Percentiles rank a stretch among this genome's conserved stretches.
phyloP scores from a whole-genome alignment of 345 rosid genomes.

The Salix brachista region DNA sequence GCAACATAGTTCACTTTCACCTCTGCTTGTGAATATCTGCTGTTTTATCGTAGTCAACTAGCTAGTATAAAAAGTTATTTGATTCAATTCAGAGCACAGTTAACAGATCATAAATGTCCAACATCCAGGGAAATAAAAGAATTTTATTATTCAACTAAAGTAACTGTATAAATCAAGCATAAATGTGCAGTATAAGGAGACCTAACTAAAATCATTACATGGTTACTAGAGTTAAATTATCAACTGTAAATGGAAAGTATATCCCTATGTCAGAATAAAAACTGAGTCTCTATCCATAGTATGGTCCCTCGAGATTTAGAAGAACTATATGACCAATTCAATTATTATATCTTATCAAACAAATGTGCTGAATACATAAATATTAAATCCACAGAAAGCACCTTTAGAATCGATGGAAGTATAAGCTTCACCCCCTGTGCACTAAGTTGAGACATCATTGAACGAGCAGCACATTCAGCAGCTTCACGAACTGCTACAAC shows the following conservation, averaged over 20 bases:
- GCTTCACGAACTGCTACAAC: conserved; percentile 97
- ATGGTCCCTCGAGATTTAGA: no score
- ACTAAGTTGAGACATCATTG: conserved; percentile 96
- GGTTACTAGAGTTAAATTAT: background rate
- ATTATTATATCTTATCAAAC: background rate
- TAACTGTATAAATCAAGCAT: no score
- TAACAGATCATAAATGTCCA: no score
- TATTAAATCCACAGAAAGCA: conserved; percentile 18
- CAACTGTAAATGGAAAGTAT: background rate
- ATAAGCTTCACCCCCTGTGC: conserved; percentile 94
- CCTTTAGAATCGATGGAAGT: conserved; percentile 92
- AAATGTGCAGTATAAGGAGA: background rate
- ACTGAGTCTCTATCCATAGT: no score
- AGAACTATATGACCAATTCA: no score
- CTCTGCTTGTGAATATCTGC: background rate
- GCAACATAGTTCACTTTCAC: background rate
- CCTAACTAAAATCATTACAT: background rate
- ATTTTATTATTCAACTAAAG: no score
- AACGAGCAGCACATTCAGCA: conserved; percentile 98
- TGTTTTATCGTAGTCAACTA: background rate
- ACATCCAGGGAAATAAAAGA: no score
- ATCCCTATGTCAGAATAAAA: no score
- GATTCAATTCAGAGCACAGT: background rate
- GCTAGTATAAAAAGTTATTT: background rate
- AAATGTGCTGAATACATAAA: background rate